Evolutionary conservation across 371 early-diverging fungal species (phyloP).

Genomic region (Umbelopsis sp.): DNA sequence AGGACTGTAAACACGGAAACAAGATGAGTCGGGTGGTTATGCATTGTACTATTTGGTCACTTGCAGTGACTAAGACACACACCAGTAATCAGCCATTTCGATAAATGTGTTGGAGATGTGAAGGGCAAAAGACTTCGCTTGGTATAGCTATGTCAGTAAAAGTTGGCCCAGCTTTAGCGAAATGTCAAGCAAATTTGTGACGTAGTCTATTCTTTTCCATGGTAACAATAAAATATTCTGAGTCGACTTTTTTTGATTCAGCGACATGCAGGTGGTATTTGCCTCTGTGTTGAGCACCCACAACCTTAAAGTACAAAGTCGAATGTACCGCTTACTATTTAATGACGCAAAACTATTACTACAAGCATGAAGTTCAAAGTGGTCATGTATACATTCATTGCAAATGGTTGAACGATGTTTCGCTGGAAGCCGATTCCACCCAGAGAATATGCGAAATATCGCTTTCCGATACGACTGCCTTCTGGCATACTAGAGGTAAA

Average conservation of each 20-base stretch:
- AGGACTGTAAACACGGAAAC: conserved; percentile 65
- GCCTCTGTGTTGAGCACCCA: neutral
- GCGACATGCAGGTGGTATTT: neutral
- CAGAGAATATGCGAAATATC: neutral
- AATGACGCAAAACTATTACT: conserved; percentile 13
- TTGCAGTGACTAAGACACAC: neutral
- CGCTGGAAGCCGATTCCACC: neutral
- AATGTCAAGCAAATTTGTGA: conserved; percentile 7
- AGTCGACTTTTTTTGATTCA: neutral
- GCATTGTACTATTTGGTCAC: neutral
- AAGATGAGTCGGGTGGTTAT: conserved; percentile 21
- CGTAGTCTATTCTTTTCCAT: neutral
- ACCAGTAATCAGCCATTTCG: conserved; percentile 30
- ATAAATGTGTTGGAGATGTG: conserved; percentile 16
- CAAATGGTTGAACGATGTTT: conserved; percentile 7
- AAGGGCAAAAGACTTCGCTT: conserved; percentile 11
- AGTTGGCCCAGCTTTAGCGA: neutral
- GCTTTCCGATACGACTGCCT: neutral
- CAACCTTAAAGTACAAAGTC: neutral
- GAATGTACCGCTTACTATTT: neutral
- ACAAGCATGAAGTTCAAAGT: conserved; percentile 1
- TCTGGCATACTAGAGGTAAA: conserved; percentile 1
- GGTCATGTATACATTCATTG: neutral
- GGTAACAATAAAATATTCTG: neutral
- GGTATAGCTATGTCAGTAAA: neutral